A percentile compares a stretch with the other conserved stretches of the same genome.
phyloP scores from a whole-genome alignment of 2,329 filamentous ascomycete genomes.

The Monosporascus sp. region DNA sequence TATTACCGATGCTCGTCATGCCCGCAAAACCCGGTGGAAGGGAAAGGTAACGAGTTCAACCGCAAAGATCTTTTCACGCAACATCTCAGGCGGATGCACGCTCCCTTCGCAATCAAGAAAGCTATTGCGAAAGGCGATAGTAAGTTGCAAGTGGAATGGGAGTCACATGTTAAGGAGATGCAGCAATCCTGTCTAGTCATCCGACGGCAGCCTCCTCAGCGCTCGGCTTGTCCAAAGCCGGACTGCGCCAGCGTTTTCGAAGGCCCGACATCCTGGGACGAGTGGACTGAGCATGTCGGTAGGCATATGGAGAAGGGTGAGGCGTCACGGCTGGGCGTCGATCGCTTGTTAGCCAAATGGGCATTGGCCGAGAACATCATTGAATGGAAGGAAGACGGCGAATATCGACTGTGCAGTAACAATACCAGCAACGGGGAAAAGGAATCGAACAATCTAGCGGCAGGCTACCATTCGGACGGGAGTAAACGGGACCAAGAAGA shows the following conservation, averaged over 20 bases:
- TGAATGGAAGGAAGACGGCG: slow-evolving; percentile 48
- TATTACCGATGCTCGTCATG: slow-evolving; percentile 62
- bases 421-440: slow-evolving; percentile 27
- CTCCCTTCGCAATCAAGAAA: slow-evolving; percentile 59
- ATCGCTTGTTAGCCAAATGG: slow-evolving; percentile 54
- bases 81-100: slow-evolving; percentile 91
- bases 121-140: slow-evolving; percentile 51
- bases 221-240: slow-evolving; percentile 63
- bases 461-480: slow-evolving; percentile 24
- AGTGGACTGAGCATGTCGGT: slow-evolving; percentile 88
- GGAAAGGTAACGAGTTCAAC: slow-evolving; percentile 65
- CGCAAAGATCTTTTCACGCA: slow-evolving; percentile 95
- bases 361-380: slow-evolving; percentile 60
- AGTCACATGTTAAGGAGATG: slow-evolving; percentile 61
- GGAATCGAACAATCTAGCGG: slow-evolving; percentile 17
- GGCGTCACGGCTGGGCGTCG: slow-evolving; percentile 50
- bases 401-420: slow-evolving; percentile 48
- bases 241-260: slow-evolving; percentile 69
- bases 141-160: slow-evolving; percentile 58
- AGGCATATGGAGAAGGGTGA: slow-evolving; percentile 78
- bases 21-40: slow-evolving; percentile 38
- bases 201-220: slow-evolving; percentile 63
- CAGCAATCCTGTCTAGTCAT: slow-evolving; percentile 68
- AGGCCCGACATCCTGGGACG: slow-evolving; percentile 74
- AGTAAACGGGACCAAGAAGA: slow-evolving; percentile 25